Percentiles rank a stretch among this genome's conserved stretches.
phyloP scores from a whole-genome alignment of 768 basidiomycete species.

The Boletus tylopilopsis region DNA sequence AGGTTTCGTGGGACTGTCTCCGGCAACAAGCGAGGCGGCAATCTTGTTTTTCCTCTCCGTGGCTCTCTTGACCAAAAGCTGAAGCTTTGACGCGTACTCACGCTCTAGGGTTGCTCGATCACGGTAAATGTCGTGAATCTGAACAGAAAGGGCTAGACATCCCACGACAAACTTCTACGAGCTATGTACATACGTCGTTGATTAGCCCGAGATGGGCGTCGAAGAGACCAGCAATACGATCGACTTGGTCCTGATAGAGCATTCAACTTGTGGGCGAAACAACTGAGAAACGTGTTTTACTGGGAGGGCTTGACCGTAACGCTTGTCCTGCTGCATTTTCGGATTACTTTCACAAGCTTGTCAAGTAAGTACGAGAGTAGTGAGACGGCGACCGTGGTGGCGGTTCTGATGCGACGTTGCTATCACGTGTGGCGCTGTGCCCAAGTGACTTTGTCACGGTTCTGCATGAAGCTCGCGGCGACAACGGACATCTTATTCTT shows the following conservation, averaged over 20 bases:
- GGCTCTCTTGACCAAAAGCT: constrained; percentile 60
- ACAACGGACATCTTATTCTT: neutral
- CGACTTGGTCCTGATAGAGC: constrained; percentile 62
- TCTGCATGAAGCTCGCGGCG: no score
- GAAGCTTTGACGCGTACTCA: constrained; percentile 74
- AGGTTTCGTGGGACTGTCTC: constrained; percentile 62
- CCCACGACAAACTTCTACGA: neutral
- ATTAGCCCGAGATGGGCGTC: constrained; percentile 65
- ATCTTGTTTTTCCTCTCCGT: constrained; percentile 67
- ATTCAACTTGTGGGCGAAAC: constrained; percentile 6
- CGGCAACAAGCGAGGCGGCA: constrained; percentile 53
- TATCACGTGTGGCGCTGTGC: neutral
- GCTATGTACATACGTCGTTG: constrained; percentile 54
- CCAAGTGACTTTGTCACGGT: no score
- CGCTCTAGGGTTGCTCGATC: constrained; percentile 68
- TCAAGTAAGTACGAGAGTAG: no score
- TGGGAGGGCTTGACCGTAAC: constrained; percentile 52
- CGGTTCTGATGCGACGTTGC: no score
- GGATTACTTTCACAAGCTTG: neutral
- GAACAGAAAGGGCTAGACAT: constrained; percentile 2
- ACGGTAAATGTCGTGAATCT: constrained; percentile 73
- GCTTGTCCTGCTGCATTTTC: constrained; percentile 22
- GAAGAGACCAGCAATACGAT: constrained; percentile 52
- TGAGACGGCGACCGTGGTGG: neutral
- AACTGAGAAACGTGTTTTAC: constrained; percentile 32